Evolutionary conservation across 2,329 filamentous ascomycete genomes (phyloP).

Genomic region (Reticulascus tulasneorum): DNA sequence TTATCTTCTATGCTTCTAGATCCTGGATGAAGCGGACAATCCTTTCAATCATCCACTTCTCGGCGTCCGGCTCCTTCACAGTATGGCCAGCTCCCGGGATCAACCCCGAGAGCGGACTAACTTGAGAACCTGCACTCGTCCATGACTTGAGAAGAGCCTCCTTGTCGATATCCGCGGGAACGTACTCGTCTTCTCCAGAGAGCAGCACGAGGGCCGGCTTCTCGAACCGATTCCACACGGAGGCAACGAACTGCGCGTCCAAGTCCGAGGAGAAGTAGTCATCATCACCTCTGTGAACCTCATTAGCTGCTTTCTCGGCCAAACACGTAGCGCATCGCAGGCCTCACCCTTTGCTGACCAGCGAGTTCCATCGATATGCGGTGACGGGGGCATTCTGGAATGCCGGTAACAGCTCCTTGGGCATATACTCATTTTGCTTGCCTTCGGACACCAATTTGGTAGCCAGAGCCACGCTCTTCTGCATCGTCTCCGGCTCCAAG

Average conservation of each 20-base stretch:
- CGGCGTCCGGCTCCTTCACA: conserved; percentile 40
- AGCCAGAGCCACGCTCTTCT: conserved; percentile 44
- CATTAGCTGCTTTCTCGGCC: not conserved
- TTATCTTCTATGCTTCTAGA: conserved; percentile 3
- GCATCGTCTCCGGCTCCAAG: conserved; percentile 38
- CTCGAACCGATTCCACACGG: conserved; percentile 63
- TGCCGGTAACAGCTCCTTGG: conserved; percentile 36
- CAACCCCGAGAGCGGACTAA: conserved; percentile 46
- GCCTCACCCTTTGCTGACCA: conserved; percentile 47
- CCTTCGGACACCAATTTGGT: conserved; percentile 52
- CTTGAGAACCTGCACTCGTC: conserved; percentile 39
- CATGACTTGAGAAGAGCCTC: conserved; percentile 54
- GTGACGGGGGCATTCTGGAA: conserved; percentile 43
- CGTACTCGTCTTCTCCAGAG: conserved; percentile 62
- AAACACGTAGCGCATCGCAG: not conserved
- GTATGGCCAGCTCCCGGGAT: conserved; percentile 52
- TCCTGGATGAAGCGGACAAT: conserved; percentile 42
- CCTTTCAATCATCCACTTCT: conserved; percentile 45
- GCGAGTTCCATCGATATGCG: conserved; percentile 48
- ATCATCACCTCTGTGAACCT: conserved; percentile 59
- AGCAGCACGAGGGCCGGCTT: conserved; percentile 61
- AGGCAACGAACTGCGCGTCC: conserved; percentile 46
- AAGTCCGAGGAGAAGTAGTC: conserved; percentile 86
- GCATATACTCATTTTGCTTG: conserved; percentile 51
- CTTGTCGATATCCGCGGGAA: conserved; percentile 57